Conservation (phyloP, 1,284 basidiomycete genomes). For the Tylopilus sp. region DNA sequence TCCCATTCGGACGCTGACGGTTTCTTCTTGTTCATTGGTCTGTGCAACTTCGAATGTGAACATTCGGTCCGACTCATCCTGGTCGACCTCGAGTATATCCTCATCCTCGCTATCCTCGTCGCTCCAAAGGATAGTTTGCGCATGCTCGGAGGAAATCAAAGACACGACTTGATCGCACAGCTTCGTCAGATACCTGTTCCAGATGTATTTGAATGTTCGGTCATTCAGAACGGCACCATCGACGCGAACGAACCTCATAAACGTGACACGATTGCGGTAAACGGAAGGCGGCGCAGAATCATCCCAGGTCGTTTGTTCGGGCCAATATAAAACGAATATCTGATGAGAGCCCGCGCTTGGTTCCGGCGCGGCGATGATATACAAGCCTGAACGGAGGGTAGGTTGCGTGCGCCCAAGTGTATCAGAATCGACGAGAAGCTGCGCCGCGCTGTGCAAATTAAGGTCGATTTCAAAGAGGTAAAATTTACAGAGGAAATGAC, state of each 20-base stretch:
- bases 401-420: slow-evolving; percentile 23
- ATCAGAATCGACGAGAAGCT: slow-evolving; percentile 25
- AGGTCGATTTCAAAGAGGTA: neutral
- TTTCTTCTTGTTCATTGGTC: slow-evolving; percentile 55
- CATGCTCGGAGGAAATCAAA: slow-evolving; percentile 45
- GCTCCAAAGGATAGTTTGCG: slow-evolving; percentile 41
- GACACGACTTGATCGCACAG: slow-evolving; percentile 49
- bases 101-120: slow-evolving; percentile 34
- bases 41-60: slow-evolving; percentile 54
- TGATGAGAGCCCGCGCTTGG: slow-evolving; percentile 17
- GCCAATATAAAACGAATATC: slow-evolving; percentile 55
- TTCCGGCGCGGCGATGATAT: slow-evolving; percentile 33
- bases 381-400: slow-evolving; percentile 48
- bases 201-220: neutral
- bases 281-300: slow-evolving; percentile 44
- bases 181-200: slow-evolving; percentile 50
- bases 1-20: slow-evolving; percentile 38
- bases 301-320: slow-evolving; percentile 56
- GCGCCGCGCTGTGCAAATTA: slow-evolving; percentile 13
- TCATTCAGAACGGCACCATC: neutral
- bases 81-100: slow-evolving; percentile 29
- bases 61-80: slow-evolving; percentile 43
- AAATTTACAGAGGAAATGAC: slow-evolving; percentile 4
- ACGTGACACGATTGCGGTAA: slow-evolving; percentile 50
- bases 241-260: slow-evolving; percentile 48